Evolutionary conservation across 2,329 filamentous ascomycete species (phyloP).

Genomic region (Tolypocladium inflatum): DNA sequence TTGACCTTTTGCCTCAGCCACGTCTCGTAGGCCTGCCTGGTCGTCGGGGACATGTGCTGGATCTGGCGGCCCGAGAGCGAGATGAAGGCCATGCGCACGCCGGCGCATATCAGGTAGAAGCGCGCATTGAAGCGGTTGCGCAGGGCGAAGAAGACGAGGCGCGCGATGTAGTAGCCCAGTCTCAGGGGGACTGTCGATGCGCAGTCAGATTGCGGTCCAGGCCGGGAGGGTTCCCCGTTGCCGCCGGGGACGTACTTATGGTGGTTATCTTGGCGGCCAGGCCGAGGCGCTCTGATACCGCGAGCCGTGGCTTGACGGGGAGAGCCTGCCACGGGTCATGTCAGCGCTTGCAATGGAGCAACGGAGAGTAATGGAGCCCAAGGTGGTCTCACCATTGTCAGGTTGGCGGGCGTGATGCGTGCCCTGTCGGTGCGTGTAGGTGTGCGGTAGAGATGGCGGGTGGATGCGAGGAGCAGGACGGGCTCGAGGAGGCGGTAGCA

Average conservation of each 20-base stretch:
- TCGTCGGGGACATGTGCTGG: constrained; percentile 11
- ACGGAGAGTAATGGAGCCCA: background rate
- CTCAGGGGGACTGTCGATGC: constrained; percentile 5
- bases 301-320: constrained; percentile 10
- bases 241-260: constrained; percentile 5
- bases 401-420: background rate
- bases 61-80: constrained; percentile 12
- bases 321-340: background rate
- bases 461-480: background rate
- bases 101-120: constrained; percentile 8
- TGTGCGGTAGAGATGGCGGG: background rate
- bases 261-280: constrained; percentile 6
- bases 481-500: background rate
- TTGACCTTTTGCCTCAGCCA: constrained; percentile 12
- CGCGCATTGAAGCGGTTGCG: constrained; percentile 7
- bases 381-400: background rate
- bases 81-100: constrained; percentile 8
- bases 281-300: constrained; percentile 7
- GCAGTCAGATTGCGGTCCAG: background rate
- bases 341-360: background rate
- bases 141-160: constrained; percentile 8
- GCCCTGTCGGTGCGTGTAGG: background rate
- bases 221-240: background rate
- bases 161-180: constrained; percentile 4
- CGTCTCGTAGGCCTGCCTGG: constrained; percentile 9